Percentiles rank a stretch among this genome's conserved stretches.
Conservation (phyloP, 2,329 filamentous ascomycete genomes). For the Xylaria sp. region DNA sequence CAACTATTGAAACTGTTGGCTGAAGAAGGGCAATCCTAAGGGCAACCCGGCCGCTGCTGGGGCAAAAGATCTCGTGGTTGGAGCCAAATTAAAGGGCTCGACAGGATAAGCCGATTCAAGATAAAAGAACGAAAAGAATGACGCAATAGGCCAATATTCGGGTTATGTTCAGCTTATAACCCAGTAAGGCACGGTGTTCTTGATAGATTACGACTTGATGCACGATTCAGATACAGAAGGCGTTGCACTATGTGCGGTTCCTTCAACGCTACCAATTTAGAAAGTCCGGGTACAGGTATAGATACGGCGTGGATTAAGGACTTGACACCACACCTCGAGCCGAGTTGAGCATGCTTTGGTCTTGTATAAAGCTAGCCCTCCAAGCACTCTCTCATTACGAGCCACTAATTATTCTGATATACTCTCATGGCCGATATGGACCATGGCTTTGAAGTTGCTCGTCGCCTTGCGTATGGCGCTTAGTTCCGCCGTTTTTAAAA, state of each 20-base stretch:
- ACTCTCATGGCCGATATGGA: too few relatives aligned
- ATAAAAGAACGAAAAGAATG: background rate
- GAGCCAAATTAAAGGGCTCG: background rate
- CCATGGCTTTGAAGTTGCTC: too few relatives aligned
- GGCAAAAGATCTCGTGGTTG: background rate
- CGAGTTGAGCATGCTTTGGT: background rate
- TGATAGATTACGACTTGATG: too few relatives aligned
- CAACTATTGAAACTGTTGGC: slow-evolving; percentile 36
- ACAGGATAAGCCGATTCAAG: background rate
- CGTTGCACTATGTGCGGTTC: background rate
- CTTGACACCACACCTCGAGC: background rate
- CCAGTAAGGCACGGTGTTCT: background rate
- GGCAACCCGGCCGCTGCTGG: background rate
- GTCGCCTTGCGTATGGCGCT: too few relatives aligned
- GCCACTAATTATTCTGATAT: too few relatives aligned
- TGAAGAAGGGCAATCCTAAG: slow-evolving; percentile 18
- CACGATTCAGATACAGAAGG: background rate
- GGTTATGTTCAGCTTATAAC: background rate
- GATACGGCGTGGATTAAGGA: background rate
- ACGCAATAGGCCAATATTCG: background rate
- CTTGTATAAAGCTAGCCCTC: background rate
- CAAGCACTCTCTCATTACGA: too few relatives aligned
- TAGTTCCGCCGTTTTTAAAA: too few relatives aligned
- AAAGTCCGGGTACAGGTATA: background rate
- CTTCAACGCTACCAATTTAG: background rate